Base-by-base conservation (phyloP, 2,329 filamentous ascomycete species). In the Simplicillium aogashimaense region DNA sequence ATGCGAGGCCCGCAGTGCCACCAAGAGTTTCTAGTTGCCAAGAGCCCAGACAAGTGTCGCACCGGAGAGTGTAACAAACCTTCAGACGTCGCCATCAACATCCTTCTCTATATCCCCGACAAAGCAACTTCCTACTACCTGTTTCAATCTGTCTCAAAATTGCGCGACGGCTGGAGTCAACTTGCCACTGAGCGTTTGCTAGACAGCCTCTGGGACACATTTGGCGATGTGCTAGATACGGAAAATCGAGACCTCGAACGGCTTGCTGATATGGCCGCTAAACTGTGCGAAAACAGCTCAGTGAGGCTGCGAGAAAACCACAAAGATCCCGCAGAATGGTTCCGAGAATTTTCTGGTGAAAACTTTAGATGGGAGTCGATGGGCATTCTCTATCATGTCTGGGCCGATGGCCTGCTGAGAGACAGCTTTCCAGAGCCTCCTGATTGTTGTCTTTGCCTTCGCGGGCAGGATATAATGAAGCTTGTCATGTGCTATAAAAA, bases 321-420 rank as follows among this genome's bases (percentile, higher is more conserved):
- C 18, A 45, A 51, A 0, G 50, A 54, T 15, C 46, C 59, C 2
- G 42, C 50, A 2, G 43, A 44, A 15, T 66, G 61, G 61, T 38
- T 59, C 1, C 45, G 43, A 1, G 57, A 60, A 28, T 62, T 66
- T 37, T 56, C 49, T 3, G 62, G 63, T 0, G 39, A 43, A 0
- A 58, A 56, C 4, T 45, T 60, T 32, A 55, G 63, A 3, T 66
- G 61, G 63, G 63, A 66, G 39, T 50, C 55, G 0, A 36, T 65
- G 7, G 61, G 62, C 0, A 41, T 62, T 5, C 42, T 63, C 2
- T 65, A 58, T 17, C 46, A 42, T 7, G 48, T 47, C 36, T 49
- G 47, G 45, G 45, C 47, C 4, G 29, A 34, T 20, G 30, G 35
- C n/a, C 29, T 43, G 6, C 36, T 44, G 8, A 39, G 38, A 3